Conservation (phyloP, 192 early-diverging fungal genomes). For the Backusella australiensis region DNA sequence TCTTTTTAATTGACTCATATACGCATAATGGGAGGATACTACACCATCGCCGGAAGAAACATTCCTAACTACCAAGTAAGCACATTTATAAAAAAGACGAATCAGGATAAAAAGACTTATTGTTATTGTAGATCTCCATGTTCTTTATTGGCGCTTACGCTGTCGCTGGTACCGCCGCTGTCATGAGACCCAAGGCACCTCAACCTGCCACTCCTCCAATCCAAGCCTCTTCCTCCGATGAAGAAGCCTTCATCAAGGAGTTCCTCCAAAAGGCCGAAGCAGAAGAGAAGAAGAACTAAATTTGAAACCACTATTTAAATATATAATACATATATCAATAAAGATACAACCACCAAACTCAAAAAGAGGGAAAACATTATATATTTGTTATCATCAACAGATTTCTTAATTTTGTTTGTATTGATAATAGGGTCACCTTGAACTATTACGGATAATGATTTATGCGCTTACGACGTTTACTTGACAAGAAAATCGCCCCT, state of each 20-base stretch:
- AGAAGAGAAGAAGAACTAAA: constrained; percentile 33
- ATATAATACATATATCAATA: background rate
- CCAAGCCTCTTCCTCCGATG: constrained; percentile 40
- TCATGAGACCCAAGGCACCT: constrained; percentile 30
- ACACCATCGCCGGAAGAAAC: constrained; percentile 35
- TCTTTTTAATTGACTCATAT: background rate
- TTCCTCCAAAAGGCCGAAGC: constrained; percentile 40
- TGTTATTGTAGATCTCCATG: constrained; percentile 32
- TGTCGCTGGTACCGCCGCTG: constrained; percentile 8
- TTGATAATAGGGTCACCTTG: background rate
- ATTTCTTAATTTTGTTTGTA: background rate
- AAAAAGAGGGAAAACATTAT: background rate
- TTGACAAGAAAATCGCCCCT: background rate
- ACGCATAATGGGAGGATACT: constrained; percentile 29
- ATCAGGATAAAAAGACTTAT: background rate
- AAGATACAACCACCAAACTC: background rate
- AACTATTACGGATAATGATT: background rate
- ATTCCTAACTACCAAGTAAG: constrained; percentile 35
- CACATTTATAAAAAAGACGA: background rate
- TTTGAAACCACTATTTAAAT: background rate
- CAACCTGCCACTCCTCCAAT: constrained; percentile 40
- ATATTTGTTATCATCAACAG: background rate
- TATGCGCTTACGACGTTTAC: background rate
- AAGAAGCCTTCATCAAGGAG: constrained; percentile 48
- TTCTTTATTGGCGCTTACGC: constrained; percentile 37